Evolutionary conservation across 371 early-diverging fungal genomes (phyloP), one percentile per base, ranked within the genome.

Genomic region (Nematocida parisii): DNA sequence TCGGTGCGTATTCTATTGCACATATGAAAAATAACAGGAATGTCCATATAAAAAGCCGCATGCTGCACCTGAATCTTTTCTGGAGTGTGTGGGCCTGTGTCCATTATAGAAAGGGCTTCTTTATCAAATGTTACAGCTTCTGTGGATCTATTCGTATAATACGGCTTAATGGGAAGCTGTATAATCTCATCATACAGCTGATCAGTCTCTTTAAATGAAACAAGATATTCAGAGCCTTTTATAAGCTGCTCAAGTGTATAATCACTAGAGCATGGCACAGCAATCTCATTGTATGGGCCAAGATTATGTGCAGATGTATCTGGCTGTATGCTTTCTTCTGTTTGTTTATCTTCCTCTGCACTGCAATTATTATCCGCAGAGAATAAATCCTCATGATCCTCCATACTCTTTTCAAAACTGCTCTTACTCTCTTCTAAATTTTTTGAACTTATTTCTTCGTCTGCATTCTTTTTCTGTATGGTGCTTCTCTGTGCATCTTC

Each of bases 131-230:
- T 24, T 46, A 67, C 52, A 47, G 33, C 7, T 13, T 11, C 27
- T 11, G 7, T 67, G 1, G 11, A 5, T 6, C 6, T n/a, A 50
- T 67, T 67, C 39, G 50, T 67, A 40, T 67, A 52, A 27, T 50
- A 50, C 11, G 46, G 27, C 39, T 52, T 67, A 15, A 50, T 67
- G n/a, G 68, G 68, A 22, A 67, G 45, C 20, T 52, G 15, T 18
- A 50, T 20, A 50, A 67, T 15, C 33, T 67, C 68, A n/a, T 46
- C 46, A 50, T 67, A 67, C n/a, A 67, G 18, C 13, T 1, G 7
- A 33, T 67, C 52, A 47, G 68, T 67, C 27, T 67, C 54, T 52
- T 46, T 67, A 33, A 67, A 67, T 24, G 46, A 52, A 0, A 67
- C 6, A 11, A 50, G 6, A 27, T 18, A 45, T 1, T n/a, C 52